These are phyloP conservation scores for Russula emetica DNA, from an alignment of 768 basidiomycete species.

Conservation along the genomic window DNA sequence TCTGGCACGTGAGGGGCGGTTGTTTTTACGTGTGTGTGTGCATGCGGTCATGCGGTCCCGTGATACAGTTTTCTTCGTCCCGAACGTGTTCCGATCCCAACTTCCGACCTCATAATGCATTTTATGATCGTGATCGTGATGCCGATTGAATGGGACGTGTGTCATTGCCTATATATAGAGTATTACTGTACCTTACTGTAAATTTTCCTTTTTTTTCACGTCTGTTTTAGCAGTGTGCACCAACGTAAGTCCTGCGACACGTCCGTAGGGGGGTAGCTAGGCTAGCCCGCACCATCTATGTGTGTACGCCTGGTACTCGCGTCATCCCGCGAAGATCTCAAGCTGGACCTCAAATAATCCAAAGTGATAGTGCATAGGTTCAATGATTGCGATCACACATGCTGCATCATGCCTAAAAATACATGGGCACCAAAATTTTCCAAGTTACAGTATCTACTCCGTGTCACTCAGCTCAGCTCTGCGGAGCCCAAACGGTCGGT, in stretches of 20 bases:
- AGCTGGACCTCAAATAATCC: too few species aligned
- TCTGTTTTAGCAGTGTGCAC: too few species aligned
- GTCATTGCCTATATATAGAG: not conserved
- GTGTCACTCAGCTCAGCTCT: not conserved
- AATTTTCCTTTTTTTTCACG: not conserved
- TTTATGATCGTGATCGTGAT: not conserved
- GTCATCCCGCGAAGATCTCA: too few species aligned
- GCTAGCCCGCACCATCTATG: too few species aligned
- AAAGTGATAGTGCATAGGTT: too few species aligned
- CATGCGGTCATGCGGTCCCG: not conserved
- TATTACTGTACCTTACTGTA: not conserved
- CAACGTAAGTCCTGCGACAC: too few species aligned
- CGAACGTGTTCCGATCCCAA: not conserved
- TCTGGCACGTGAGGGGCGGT: not conserved
- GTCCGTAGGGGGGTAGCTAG: too few species aligned
- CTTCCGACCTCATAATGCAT: not conserved
- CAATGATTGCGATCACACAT: not conserved
- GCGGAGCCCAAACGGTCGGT: not conserved
- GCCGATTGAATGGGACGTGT: not conserved
- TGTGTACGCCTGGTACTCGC: too few species aligned
- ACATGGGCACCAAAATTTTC: not conserved
- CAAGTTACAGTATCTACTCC: not conserved
- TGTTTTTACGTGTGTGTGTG: too few species aligned
- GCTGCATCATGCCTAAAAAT: not conserved
- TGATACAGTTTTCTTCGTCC: not conserved